Evolutionary conservation across 495 filamentous ascomycete species (phyloP), one percentile per base, ranked within the genome.

Genomic region (Elasticomyces elasticus): DNA sequence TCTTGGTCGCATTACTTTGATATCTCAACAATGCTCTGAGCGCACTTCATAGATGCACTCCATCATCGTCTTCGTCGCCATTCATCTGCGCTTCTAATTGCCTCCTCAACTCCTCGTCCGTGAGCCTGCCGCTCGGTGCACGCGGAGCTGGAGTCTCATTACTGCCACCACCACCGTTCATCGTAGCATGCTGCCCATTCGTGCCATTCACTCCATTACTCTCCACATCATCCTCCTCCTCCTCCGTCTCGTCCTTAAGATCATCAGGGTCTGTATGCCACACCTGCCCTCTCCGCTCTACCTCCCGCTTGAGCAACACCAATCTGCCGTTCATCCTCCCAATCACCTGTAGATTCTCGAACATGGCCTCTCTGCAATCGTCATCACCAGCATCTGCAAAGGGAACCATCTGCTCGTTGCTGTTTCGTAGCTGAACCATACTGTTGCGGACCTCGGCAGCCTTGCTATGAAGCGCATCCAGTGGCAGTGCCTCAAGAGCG

Each of bases 401-500:
- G 13, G 76, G 75, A 31, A 74, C 71, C 35, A 91, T 72, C 68
- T 91, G 59, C 28, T 49, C 44, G 70, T 94, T 94, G 23, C 84
- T 89, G 69, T 81, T 79, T 51, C 81, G 74, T 20, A 95, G 84
- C 66, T 95, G 89, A 9, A 79, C 73, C 66, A 92, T 87, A 49
- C 77, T 82, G 74, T 94, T 94, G 65, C 78, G 81, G 37, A 95
- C 73, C 66, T 95, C 89, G 59, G 80, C 76, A 58, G 82, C 81
- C 74, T 95, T 95, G 67, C 79, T 71, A 72, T 89, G 83, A 38
- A 95, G 77, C 38, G 75, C 72, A 53, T 77, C 76, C 62, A 90
- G 69, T 33, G 86, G 77, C 24, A 95, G 82, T 58, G 82, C 79
- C 59, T 75, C 68, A 55, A 95, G 76, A 13, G 89, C 89, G 64